phyloP scores from a whole-genome alignment of 1,139 yeast species.

The Protomyces inouyei region DNA sequence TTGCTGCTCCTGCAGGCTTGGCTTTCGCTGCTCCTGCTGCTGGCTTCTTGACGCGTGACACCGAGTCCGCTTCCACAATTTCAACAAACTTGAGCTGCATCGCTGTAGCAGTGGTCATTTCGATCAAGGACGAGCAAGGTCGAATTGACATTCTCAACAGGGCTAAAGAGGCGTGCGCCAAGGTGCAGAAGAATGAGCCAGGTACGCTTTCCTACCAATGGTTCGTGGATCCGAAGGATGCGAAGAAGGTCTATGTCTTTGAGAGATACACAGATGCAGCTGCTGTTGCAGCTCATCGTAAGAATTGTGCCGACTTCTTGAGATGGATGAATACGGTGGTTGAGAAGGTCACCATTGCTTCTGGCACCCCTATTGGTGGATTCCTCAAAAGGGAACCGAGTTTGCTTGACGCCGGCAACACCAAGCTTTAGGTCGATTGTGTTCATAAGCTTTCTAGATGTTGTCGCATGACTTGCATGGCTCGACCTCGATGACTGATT shows the following conservation, averaged over 20 bases:
- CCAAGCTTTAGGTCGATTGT: constrained; percentile 10
- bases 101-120: constrained; percentile 8
- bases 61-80: constrained; percentile 14
- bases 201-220: constrained; percentile 20
- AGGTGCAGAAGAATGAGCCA: constrained; percentile 10
- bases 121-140: constrained; percentile 1
- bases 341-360: constrained; percentile 4
- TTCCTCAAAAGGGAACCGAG: constrained; percentile 9
- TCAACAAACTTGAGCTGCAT: neutral
- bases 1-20: constrained; percentile 3
- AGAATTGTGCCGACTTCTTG: neutral
- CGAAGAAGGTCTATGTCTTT: constrained; percentile 13
- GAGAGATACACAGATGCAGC: constrained; percentile 12
- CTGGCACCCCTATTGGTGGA: constrained; percentile 16
- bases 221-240: constrained; percentile 17
- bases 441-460: constrained; percentile 43
- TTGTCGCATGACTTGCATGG: constrained; percentile 64
- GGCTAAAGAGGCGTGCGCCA: neutral
- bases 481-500: constrained; percentile 82
- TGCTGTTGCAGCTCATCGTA: constrained; percentile 4
- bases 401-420: constrained; percentile 8
- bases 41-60: constrained; percentile 9
- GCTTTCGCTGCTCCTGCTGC: constrained; percentile 13
- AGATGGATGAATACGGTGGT: constrained; percentile 1
- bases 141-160: constrained; percentile 8